These are phyloP conservation scores for Pulveroboletus sp. DNA, from an alignment of 768 basidiomycete genomes.

Conservation along the genomic window DNA sequence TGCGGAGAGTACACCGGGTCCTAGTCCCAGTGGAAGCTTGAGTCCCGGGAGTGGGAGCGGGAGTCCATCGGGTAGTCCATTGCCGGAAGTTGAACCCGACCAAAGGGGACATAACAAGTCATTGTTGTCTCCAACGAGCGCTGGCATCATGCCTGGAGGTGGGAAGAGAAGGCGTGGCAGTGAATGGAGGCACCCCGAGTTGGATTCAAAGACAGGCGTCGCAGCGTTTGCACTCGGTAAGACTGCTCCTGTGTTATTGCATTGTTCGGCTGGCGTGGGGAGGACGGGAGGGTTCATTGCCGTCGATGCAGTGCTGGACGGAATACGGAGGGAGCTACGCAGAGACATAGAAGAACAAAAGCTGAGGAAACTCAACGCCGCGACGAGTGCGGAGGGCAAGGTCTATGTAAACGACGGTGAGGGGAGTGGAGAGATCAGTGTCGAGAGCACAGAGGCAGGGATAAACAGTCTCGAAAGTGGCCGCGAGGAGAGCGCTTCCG, in stretches of 20 bases:
- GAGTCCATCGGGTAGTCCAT: conserved; percentile 17
- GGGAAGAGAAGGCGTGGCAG: conserved; percentile 11
- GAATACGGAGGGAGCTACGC: conserved; percentile 56
- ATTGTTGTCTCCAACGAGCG: conserved; percentile 19
- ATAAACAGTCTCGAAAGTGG: conserved; percentile 1
- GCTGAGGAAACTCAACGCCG: background rate
- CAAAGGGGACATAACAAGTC: conserved; percentile 1
- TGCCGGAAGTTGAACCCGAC: conserved; percentile 11
- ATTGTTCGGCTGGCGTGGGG: conserved; percentile 94
- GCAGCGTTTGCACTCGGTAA: conserved; percentile 46
- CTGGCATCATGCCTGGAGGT: background rate
- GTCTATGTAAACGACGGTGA: conserved; percentile 3
- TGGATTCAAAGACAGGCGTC: conserved; percentile 56
- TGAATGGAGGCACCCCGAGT: conserved; percentile 34
- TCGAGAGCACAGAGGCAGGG: conserved; percentile 10
- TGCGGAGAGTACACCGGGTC: conserved; percentile 28
- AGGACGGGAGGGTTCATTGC: conserved; percentile 93
- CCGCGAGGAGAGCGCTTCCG: background rate
- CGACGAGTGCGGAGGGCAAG: background rate
- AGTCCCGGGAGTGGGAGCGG: conserved; percentile 20
- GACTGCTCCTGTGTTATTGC: conserved; percentile 63
- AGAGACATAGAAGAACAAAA: conserved; percentile 28
- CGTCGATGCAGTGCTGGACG: conserved; percentile 81
- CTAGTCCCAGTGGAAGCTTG: conserved; percentile 24
- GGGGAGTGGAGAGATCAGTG: conserved; percentile 1